phyloP scores from a whole-genome alignment of 345 rosid species.

The Citrus cavaleriei region DNA sequence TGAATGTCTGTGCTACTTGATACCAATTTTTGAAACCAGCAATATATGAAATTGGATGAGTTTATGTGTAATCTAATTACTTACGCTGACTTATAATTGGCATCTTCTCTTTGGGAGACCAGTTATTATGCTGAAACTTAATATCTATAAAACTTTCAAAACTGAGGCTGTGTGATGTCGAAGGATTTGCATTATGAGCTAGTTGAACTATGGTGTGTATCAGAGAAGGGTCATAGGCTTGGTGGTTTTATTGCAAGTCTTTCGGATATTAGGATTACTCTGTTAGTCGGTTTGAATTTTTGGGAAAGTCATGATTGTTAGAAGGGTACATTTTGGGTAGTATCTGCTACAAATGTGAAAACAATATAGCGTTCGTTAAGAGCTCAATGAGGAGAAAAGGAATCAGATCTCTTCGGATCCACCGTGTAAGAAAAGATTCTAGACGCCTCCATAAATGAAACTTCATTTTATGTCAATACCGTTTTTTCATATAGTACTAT shows the following conservation, averaged over 20 bases:
- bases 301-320: no score
- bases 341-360: neutral
- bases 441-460: neutral
- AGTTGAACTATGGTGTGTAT: neutral
- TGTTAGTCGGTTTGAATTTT: no score
- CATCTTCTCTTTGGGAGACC: neutral
- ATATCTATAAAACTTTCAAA: no score
- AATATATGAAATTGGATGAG: neutral
- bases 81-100: neutral
- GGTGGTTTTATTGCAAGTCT: no score
- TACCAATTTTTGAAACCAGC: neutral
- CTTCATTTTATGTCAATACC: neutral
- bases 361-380: neutral
- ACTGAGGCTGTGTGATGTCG: neutral
- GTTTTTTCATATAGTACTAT: neutral
- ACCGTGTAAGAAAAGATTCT: neutral
- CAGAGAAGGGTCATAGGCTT: neutral
- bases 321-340: no score
- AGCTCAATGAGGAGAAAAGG: no score
- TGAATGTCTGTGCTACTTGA: no score
- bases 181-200: neutral
- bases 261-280: no score
- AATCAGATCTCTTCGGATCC: no score
- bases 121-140: neutral
- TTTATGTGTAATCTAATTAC: neutral